Evolutionary conservation across 1,284 basidiomycete genomes (phyloP).

Genomic region (Xanthoconium separans): DNA sequence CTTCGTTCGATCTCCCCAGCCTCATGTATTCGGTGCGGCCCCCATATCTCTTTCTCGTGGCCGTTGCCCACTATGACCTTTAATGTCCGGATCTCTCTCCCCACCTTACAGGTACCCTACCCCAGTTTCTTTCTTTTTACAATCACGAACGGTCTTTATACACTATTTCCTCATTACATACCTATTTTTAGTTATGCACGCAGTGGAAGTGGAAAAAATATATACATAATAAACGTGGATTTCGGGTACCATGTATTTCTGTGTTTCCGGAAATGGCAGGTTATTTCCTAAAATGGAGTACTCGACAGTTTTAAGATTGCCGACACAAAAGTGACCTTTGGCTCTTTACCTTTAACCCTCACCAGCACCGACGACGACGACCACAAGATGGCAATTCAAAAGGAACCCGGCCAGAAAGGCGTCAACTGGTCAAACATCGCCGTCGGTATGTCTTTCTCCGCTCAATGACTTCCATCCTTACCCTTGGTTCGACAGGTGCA

Average conservation of each 20-base stretch:
- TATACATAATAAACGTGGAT: background rate
- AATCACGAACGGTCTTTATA: slow-evolving; percentile 21
- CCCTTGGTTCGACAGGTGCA: slow-evolving; percentile 56
- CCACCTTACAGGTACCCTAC: background rate
- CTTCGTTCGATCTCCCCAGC: slow-evolving; percentile 11
- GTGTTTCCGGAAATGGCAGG: slow-evolving; percentile 1
- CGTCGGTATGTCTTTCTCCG: slow-evolving; percentile 63
- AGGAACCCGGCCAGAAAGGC: slow-evolving; percentile 89
- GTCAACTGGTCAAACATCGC: slow-evolving; percentile 99
- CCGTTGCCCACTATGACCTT: slow-evolving; percentile 5
- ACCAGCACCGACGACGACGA: no score
- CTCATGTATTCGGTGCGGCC: slow-evolving; percentile 35
- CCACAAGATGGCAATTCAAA: slow-evolving; percentile 68
- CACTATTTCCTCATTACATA: slow-evolving; percentile 28
- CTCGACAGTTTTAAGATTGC: no score
- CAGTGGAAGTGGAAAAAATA: slow-evolving; percentile 11
- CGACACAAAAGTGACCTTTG: no score
- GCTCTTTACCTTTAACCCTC: no score
- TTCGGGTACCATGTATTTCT: no score
- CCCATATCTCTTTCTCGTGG: slow-evolving; percentile 26
- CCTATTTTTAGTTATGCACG: slow-evolving; percentile 25
- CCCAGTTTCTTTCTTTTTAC: background rate
- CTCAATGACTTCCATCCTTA: slow-evolving; percentile 18
- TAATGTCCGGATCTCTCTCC: slow-evolving; percentile 15
- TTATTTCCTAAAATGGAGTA: background rate